phyloP scores from a whole-genome alignment of 768 basidiomycete species.

The Suillus americanus region DNA sequence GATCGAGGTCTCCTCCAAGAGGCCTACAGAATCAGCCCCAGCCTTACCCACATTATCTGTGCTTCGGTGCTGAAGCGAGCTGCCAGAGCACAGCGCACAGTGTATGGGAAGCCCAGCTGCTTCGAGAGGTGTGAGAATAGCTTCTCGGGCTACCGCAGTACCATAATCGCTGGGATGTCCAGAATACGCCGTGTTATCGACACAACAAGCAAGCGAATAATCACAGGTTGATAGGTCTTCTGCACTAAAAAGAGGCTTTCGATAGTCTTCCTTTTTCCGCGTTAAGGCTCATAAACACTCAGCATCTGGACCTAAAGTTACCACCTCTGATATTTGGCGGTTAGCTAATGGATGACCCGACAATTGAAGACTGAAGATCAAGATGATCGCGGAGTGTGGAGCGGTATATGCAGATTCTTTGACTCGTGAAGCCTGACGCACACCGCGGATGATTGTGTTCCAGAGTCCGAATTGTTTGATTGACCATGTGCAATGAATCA shows the following conservation, averaged over 20 bases:
- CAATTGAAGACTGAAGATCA: not conserved
- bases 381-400: not conserved
- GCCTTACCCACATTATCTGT: not conserved
- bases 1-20: not conserved
- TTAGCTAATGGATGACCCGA: not conserved
- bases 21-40: too few relatives aligned
- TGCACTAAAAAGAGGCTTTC: not conserved
- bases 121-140: constrained; percentile 2
- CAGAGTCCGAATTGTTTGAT: not conserved
- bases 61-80: constrained; percentile 1
- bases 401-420: not conserved
- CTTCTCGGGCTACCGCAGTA: constrained; percentile 7
- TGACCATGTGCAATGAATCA: not conserved
- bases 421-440: not conserved
- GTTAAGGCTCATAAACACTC: not conserved
- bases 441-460: not conserved
- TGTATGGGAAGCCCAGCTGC: not conserved
- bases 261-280: not conserved
- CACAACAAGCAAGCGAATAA: not conserved
- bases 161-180: constrained; percentile 4
- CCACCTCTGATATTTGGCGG: not conserved
- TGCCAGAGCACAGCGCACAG: not conserved
- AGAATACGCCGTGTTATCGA: constrained; percentile 2
- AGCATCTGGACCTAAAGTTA: not conserved
- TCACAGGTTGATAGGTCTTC: not conserved